Evolutionary conservation across 441 rosid genomes (phyloP), one percentile per base, ranked within the genome.

Genomic region (Theobroma grandiflorum): DNA sequence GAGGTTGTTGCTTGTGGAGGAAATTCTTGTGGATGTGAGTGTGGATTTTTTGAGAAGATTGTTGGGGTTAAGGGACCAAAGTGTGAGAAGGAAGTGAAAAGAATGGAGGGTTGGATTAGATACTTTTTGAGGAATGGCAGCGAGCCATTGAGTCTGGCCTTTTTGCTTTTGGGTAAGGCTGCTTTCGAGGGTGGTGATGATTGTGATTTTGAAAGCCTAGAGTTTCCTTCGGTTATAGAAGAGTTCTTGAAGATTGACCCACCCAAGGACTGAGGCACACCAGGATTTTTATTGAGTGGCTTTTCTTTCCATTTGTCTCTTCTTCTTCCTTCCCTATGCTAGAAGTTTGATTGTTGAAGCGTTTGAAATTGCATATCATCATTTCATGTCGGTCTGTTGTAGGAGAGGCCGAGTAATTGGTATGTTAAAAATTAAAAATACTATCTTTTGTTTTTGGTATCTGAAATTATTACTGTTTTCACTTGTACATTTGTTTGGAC

Each of bases 161-260:
- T 84, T 83, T 81, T 86, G 88, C 86, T 89, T 35, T 37, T 90
- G 83, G 90, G 90, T 64, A 86, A 85, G 80, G 90, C 93, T 81
- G 85, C 87, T 76, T 77, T 74, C 61, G 80, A 55, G 15, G 75
- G 45, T 40, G 77, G 66, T 10, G 79, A 40, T 38, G 82, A 79
- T 68, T 79, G 12, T 69, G 82, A 72, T 63, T 80, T 63, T 74
- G 78, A 79, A 43, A 86, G 79, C 37, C 74, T 87, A 77, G 88
- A 89, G 81, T 87, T 89, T 71, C 89, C 94, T 72, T 84, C 84
- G 8, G 70, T 84, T 20, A 65, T 87, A 9, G 84, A 82, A 33
- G 89, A 82, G 71, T 86, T 86, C 71, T 77, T 89, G 66, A 87
- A 77, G 77, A 74, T 64, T 50, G 88, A 86, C 76, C 90, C 89